Conservation (phyloP, 2,329 filamentous ascomycete species). For the Apiospora rasikravindrae region DNA sequence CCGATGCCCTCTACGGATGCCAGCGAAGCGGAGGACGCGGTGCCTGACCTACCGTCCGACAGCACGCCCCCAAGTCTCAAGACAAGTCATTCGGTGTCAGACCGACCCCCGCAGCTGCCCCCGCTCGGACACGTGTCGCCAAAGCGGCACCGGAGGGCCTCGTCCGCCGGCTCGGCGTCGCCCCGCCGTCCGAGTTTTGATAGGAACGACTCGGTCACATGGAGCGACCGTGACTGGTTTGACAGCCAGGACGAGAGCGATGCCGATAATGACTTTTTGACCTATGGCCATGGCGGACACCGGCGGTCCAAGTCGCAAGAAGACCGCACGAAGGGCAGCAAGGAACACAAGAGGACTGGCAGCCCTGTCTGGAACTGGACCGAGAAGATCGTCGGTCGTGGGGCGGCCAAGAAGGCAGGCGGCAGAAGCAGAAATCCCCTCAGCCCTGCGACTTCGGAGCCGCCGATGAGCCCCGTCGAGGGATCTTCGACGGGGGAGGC, state of each 20-base stretch:
- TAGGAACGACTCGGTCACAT: conserved; percentile 60
- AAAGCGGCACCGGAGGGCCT: background rate
- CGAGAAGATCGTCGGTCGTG: conserved; percentile 48
- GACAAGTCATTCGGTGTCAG: conserved; percentile 12
- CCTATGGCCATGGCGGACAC: conserved; percentile 25
- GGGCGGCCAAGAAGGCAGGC: conserved; percentile 32
- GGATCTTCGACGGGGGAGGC: background rate
- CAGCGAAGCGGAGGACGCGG: conserved; percentile 50
- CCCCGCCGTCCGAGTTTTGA: conserved; percentile 36
- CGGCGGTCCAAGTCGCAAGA: conserved; percentile 16
- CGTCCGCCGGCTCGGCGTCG: conserved; percentile 27
- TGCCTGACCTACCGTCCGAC: conserved; percentile 49
- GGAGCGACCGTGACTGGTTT: conserved; percentile 70
- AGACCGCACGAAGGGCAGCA: conserved; percentile 26
- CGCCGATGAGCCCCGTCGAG: conserved; percentile 20
- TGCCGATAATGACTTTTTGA: conserved; percentile 36
- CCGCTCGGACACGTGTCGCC: background rate
- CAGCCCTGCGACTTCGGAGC: conserved; percentile 28
- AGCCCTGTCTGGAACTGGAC: conserved; percentile 49
- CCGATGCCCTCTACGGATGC: conserved; percentile 28
- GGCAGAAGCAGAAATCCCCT: conserved; percentile 13
- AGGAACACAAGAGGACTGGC: conserved; percentile 24
- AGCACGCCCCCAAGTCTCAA: conserved; percentile 27
- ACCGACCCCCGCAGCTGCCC: conserved; percentile 6
- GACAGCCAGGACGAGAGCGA: conserved; percentile 58